phyloP scores from a whole-genome alignment of 495 filamentous ascomycete genomes.

The Penicillium crystallinum region DNA sequence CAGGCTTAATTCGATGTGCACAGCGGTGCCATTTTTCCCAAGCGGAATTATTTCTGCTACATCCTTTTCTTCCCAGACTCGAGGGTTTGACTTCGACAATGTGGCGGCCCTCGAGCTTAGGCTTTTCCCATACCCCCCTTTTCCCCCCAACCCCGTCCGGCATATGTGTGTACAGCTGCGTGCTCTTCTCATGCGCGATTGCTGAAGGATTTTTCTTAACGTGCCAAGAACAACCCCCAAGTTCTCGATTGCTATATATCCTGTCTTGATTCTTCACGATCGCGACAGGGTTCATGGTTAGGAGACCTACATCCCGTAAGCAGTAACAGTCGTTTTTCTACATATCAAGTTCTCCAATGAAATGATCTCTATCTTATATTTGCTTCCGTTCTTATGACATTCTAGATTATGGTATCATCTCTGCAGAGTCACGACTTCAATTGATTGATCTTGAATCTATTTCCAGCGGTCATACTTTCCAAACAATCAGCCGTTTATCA shows the following conservation, averaged over 20 bases:
- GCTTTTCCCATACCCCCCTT: conserved; percentile 4
- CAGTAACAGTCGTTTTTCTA: conserved; percentile 11
- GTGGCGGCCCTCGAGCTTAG: conserved; percentile 9
- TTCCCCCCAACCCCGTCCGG: conserved; percentile 41
- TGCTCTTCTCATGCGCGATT: conserved; percentile 66
- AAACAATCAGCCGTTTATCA: conserved; percentile 59
- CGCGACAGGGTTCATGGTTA: conserved; percentile 80
- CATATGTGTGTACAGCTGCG: conserved; percentile 99
- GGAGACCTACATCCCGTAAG: conserved; percentile 60
- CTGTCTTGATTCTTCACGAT: conserved; percentile 53
- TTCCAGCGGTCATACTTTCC: conserved; percentile 35
- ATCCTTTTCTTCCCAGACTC: conserved; percentile 3
- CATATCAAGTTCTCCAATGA: background rate
- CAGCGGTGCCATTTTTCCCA: conserved; percentile 19
- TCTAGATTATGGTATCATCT: background rate
- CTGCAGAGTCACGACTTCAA: background rate
- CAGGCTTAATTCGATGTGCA: conserved; percentile 32
- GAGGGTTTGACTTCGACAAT: background rate
- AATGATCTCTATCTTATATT: background rate
- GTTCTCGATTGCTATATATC: conserved; percentile 88
- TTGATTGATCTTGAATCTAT: background rate
- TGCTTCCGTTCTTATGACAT: background rate
- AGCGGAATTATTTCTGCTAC: conserved; percentile 10
- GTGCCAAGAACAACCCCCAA: conserved; percentile 76
- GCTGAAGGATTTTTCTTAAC: conserved; percentile 91